These are phyloP conservation scores for Castanospermum australe DNA, from an alignment of 306 rosid species.

Conservation along the genomic window DNA sequence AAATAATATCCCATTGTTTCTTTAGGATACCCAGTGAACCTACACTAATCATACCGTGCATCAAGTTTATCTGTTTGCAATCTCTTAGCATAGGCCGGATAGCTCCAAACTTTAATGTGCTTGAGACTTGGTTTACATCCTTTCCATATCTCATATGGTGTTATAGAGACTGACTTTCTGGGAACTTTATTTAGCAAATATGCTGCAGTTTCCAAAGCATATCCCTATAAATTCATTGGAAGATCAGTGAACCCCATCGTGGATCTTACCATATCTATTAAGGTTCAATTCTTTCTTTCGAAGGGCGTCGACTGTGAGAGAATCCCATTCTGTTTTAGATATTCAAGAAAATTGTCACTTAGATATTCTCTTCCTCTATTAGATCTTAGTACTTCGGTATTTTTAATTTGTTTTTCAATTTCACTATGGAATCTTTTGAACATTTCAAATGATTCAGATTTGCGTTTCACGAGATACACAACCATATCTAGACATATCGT, in stretches of 20 bases:
- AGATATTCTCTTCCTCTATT: background rate
- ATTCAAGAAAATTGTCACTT: background rate
- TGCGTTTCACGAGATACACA: background rate
- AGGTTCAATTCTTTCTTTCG: background rate
- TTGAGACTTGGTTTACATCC: background rate
- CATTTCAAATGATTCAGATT: background rate
- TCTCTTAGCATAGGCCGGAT: background rate
- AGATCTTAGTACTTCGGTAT: too few species aligned
- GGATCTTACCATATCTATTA: background rate
- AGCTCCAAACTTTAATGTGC: background rate
- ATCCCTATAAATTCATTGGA: background rate
- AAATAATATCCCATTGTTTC: background rate
- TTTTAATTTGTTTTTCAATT: background rate
- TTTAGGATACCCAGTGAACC: background rate
- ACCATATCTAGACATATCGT: background rate
- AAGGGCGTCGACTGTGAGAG: background rate
- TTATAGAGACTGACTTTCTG: background rate
- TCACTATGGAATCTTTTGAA: background rate
- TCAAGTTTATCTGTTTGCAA: background rate
- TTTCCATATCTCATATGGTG: background rate
- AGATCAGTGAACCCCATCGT: background rate
- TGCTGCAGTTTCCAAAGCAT: background rate
- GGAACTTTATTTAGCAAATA: background rate
- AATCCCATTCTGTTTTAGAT: background rate
- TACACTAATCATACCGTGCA: background rate